Base-by-base conservation (phyloP, 805 yeast genomes). In the Zygosaccharomyces kombuchaensis region DNA sequence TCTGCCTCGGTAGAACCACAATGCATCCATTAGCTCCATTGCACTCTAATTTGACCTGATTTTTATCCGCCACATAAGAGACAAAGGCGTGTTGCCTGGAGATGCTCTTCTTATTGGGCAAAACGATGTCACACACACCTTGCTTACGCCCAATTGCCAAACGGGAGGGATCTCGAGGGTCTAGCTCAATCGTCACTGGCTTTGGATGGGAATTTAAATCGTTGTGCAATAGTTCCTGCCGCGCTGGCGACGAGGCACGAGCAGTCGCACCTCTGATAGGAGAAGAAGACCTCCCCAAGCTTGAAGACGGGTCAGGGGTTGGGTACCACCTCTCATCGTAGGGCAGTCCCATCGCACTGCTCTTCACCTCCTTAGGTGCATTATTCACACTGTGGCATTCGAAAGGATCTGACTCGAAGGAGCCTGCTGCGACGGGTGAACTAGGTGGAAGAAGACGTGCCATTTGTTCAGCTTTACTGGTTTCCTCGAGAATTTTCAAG, bases 1-100 rank as follows among this genome's bases (percentile, higher is more conserved):
- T 52, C 14, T 58, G 55, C 14, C 62, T 66, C 0, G 96, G 93
- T 34, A 87, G 75, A 4, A 76, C 71, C 14, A 89, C 76, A 8
- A 77, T 74, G 41, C 86, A 68, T 9, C 97, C 96, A 63, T 91
- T 91, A 67, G 81, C 77, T 3, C 98, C 97, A 44, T 80, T 63
- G 64, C 97, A 91, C 36, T 76, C 76, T 41, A 91, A 62, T 12
- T 67, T 69, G 36, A 87, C 62, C 37, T 70, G 55, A 27, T 75
- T 68, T 9, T 62, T 61, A 2, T 57, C 59, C 1, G 69, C 55
- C 23, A 69, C 59, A 59, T 76, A 81, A 21, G 73, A 67, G 8
- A 65, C 46, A 25, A 56, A 53, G 9, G 65, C 64, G 45, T 66
- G 70, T 26, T 60, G 62, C 40, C 70, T 58, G 9, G 68, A 63